Percentiles rank a stretch among this genome's conserved stretches.
Evolutionary conservation across 2,329 filamentous ascomycete species (phyloP).

Genomic region (Tothia fuscella): DNA sequence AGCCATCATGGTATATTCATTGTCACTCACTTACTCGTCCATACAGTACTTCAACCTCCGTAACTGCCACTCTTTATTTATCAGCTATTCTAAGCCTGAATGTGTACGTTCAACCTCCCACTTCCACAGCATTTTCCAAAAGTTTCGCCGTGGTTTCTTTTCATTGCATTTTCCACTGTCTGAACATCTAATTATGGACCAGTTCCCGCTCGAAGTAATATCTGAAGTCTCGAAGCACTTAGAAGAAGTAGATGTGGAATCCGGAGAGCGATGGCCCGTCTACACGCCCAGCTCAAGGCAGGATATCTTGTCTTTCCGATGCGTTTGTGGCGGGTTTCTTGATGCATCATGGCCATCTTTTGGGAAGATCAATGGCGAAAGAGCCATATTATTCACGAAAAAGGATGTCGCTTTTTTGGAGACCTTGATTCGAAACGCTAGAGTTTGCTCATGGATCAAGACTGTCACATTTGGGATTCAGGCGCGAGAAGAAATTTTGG

Average conservation of each 20-base stretch:
- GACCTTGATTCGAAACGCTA: not conserved
- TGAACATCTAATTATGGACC: not conserved
- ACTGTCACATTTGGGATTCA: constrained; percentile 8
- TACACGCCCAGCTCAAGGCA: not conserved
- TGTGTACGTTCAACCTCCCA: too few species aligned
- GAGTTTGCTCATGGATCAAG: not conserved
- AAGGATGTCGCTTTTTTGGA: constrained; percentile 1
- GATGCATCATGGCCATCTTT: constrained; percentile 5
- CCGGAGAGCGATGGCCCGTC: constrained; percentile 5
- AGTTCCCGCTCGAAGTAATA: constrained; percentile 2
- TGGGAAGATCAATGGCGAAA: not conserved
- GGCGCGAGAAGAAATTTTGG: too few species aligned
- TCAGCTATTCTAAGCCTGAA: too few species aligned
- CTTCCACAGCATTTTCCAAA: too few species aligned
- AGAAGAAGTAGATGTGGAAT: not conserved
- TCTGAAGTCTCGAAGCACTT: not conserved
- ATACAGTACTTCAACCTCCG: too few species aligned
- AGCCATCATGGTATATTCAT: too few species aligned
- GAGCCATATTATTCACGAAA: constrained; percentile 2
- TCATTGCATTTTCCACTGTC: not conserved
- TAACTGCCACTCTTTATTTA: too few species aligned
- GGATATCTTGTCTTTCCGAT: not conserved
- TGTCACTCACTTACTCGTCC: too few species aligned
- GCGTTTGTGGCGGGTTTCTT: constrained; percentile 6
- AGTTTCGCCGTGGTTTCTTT: not conserved